Base-by-base conservation (phyloP, 768 basidiomycete genomes). In the Suillus luteus region DNA sequence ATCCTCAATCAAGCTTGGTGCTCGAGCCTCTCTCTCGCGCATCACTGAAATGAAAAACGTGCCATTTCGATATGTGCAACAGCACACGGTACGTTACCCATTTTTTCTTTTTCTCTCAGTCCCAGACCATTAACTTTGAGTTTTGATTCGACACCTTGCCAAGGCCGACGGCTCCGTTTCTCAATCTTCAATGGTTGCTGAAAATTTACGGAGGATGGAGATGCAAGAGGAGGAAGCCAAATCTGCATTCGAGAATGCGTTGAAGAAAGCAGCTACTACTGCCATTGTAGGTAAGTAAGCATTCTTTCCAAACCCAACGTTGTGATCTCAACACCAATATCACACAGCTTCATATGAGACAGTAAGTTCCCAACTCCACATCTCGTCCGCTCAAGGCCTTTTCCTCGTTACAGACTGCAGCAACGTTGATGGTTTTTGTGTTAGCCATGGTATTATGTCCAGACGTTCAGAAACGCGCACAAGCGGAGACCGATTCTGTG, bases 401-500 rank as follows among this genome's bases (percentile, higher is more conserved):
- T 19, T 17, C 60, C 27, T 55, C 3, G 2, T 55, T 15, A 22
- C 41, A 71, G 70, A 67, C 70, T 15, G 40, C 24, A 5, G 7
- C 64, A 9, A 22, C 17, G 2, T 40, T 69, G 35, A 65, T 55
- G 61, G 57, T 48, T 41, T 68, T 64, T 62, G 51, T 66, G 14
- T 64, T 66, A 35, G 70, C 67, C 35, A 70, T 61, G 70, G 71
- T 66, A 27, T 60, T 65, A 41, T 61, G 62, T 62, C 66, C 63
- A 12, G 67, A 65, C 46, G 70, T 61, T 24, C 70, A 51, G 55
- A 38, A 38, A 43, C 60, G 65, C 2, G 65, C 64, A 19, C 70
- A 71, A 49, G 63, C 61, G 22, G 72, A 74, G 52, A 61, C 74
- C 10, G 70, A 74, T 35, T 55, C 62, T 0, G 63, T 71, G 38